Conservation (phyloP, 495 filamentous ascomycete genomes). For the Staphylotrichum longicolle region DNA sequence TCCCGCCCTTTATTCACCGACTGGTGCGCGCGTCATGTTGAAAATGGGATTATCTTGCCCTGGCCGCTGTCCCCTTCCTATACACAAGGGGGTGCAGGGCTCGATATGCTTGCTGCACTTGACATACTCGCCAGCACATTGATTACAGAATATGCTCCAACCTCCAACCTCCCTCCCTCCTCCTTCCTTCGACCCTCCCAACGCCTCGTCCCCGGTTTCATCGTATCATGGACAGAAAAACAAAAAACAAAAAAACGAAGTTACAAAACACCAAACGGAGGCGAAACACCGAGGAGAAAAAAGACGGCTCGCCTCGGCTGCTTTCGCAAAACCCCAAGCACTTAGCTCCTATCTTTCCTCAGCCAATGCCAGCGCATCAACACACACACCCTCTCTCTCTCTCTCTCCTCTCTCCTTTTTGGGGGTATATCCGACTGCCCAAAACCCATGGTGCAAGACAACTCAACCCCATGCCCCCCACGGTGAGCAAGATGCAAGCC, state of each 20-base stretch:
- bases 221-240: background rate
- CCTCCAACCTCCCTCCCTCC: background rate
- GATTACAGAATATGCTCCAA: slow-evolving; percentile 1
- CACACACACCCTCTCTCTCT: background rate
- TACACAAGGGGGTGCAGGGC: background rate
- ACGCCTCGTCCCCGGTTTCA: background rate
- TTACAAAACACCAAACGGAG: background rate
- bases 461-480: slow-evolving; percentile 8
- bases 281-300: background rate
- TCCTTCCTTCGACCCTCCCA: background rate
- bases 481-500: slow-evolving; percentile 9
- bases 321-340: background rate
- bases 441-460: slow-evolving; percentile 6
- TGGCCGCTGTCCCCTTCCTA: background rate
- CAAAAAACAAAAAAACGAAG: background rate
- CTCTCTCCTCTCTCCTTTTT: slow-evolving; percentile 3
- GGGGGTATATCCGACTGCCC: slow-evolving; percentile 16
- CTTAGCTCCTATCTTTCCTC: no score
- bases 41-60: background rate
- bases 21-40: no score
- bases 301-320: background rate
- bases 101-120: background rate
- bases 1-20: no score
- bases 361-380: background rate
- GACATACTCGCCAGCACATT: slow-evolving; percentile 1